A percentile compares a stretch with the other conserved stretches of the same genome.
These are phyloP conservation scores for Talaromyces sp. DNA, from an alignment of 2,329 filamentous ascomycete species.

Conservation along the genomic window DNA sequence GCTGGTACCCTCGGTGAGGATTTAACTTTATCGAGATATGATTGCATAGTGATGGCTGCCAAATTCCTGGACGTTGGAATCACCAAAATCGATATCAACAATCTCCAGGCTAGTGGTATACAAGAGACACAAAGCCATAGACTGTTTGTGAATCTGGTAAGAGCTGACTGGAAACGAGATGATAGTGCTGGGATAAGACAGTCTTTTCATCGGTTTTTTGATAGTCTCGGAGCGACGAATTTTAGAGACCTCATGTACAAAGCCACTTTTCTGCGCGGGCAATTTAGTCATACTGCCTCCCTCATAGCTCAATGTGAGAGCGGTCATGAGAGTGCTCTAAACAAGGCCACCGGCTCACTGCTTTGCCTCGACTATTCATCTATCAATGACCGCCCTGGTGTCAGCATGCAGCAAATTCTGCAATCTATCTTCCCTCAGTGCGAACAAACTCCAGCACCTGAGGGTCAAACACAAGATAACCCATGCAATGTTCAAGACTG, in stretches of 20 bases:
- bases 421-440: background rate
- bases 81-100: slow-evolving; percentile 26
- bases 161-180: background rate
- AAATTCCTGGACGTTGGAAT: slow-evolving; percentile 34
- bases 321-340: background rate
- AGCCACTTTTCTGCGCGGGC: slow-evolving; percentile 6
- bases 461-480: background rate
- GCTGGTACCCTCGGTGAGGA: background rate
- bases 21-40: slow-evolving; percentile 17
- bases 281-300: background rate
- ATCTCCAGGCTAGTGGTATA: slow-evolving; percentile 16
- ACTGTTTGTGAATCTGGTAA: background rate
- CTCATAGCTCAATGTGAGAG: background rate
- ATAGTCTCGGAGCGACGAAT: background rate
- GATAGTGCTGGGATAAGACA: background rate
- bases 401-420: slow-evolving; percentile 1
- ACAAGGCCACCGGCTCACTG: background rate
- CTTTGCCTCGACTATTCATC: background rate
- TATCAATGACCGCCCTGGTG: background rate
- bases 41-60: slow-evolving; percentile 32
- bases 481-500: background rate
- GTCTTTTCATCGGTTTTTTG: slow-evolving; percentile 1
- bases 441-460: background rate
- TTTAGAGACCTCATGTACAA: background rate
- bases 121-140: slow-evolving; percentile 13